Conservation (phyloP, 2,329 filamentous ascomycete genomes). For the Hypoxylon sp. region DNA sequence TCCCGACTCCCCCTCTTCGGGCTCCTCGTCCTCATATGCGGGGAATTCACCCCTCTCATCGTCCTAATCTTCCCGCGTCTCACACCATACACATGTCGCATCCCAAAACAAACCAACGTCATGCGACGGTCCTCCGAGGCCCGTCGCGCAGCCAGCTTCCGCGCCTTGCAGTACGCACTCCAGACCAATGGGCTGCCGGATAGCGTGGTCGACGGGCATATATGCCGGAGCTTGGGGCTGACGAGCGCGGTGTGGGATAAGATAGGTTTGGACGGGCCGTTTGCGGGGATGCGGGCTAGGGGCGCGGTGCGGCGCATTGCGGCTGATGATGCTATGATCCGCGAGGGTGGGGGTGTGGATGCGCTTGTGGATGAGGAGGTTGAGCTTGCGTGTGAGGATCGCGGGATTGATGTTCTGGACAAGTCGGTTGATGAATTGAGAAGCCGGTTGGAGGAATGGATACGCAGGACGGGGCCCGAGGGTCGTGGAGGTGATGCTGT, state of each 20-base stretch:
- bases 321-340: conserved; percentile 79
- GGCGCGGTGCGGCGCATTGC: conserved; percentile 74
- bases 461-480: conserved; percentile 58
- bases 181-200: conserved; percentile 45
- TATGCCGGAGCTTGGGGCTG: conserved; percentile 54
- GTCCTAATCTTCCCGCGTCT: conserved; percentile 78
- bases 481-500: conserved; percentile 49
- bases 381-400: conserved; percentile 77
- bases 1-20: conserved; percentile 84
- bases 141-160: conserved; percentile 66
- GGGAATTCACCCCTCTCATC: conserved; percentile 87
- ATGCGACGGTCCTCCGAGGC: conserved; percentile 67
- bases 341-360: conserved; percentile 71
- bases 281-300: conserved; percentile 67
- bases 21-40: conserved; percentile 81
- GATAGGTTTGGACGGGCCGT: conserved; percentile 65
- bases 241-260: conserved; percentile 66
- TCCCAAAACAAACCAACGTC: conserved; percentile 80
- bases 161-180: conserved; percentile 55
- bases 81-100: conserved; percentile 85
- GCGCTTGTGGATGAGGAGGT: conserved; percentile 76
- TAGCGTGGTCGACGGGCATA: conserved; percentile 43
- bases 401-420: conserved; percentile 72
- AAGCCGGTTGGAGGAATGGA: conserved; percentile 62
- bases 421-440: conserved; percentile 71